These are phyloP conservation scores for Phyllosticta paracitricarpa DNA, from an alignment of 2,329 filamentous ascomycete species.

Conservation along the genomic window DNA sequence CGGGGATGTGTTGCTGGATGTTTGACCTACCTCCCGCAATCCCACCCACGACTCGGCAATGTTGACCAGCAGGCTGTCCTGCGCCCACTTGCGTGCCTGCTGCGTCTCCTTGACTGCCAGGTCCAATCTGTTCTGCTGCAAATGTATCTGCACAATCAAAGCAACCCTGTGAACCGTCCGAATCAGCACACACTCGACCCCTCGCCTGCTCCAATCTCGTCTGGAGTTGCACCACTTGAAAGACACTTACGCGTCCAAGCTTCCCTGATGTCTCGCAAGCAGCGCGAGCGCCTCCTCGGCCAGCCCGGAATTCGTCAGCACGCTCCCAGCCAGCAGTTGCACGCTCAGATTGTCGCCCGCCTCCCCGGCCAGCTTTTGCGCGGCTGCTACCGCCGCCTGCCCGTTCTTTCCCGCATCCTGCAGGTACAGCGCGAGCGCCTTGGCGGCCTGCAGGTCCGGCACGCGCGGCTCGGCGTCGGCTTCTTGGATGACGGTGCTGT, in stretches of 20 bases:
- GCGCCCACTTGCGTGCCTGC: conserved; percentile 82
- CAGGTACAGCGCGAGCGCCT: conserved; percentile 58
- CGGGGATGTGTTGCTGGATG: not conserved
- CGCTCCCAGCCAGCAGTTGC: conserved; percentile 70
- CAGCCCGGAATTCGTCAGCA: conserved; percentile 70
- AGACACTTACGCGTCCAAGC: conserved; percentile 57
- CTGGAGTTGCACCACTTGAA: not conserved
- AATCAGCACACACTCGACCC: not conserved
- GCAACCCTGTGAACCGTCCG: conserved; percentile 51
- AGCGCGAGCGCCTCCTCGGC: conserved; percentile 77
- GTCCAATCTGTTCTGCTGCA: conserved; percentile 84
- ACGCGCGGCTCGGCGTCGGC: conserved; percentile 46
- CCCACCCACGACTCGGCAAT: conserved; percentile 93
- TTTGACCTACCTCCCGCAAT: conserved; percentile 59
- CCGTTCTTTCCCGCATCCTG: conserved; percentile 23
- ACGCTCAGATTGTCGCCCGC: conserved; percentile 67
- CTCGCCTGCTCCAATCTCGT: not conserved
- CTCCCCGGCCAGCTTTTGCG: conserved; percentile 58
- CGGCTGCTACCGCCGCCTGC: conserved; percentile 51
- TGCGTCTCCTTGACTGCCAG: conserved; percentile 75
- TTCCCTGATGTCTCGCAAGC: conserved; percentile 75
- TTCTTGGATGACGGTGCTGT: conserved; percentile 60
- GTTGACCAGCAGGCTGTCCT: conserved; percentile 89
- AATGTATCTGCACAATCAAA: conserved; percentile 82
- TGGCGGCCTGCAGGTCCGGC: conserved; percentile 67